Evolutionary conservation across 2,329 filamentous ascomycete genomes (phyloP), one percentile per base, ranked within the genome.

Genomic region (Talaromyces sp.): DNA sequence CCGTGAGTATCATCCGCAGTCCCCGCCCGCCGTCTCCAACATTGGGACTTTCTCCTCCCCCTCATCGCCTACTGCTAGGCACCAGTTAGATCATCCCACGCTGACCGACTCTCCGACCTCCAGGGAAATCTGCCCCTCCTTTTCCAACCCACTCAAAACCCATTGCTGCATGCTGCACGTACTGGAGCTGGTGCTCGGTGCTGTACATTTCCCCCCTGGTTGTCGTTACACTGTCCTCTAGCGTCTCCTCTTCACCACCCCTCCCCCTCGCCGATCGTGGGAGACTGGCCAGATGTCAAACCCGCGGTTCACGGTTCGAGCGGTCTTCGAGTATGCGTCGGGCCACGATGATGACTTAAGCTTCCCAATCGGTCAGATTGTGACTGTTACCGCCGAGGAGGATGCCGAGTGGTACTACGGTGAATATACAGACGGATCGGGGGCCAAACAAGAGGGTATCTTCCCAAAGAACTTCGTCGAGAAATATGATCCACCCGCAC

Each of bases 381-480:
- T 99, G 70, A 94, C 89, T 47, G 92, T 99, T 59, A 96, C 88
- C 40, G 92, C 92, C 55, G 86, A 90, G 73, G 94, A 97, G 70
- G 94, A 96, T 70, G 86, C 82, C 59, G 95, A 97, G 71, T 97
- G 92, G 94, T 96, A 94, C 71, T 85, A 84, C 58, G 93, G 94
- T 62, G 88, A 94, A 74, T 97, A 96, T 72, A 78, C 86, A 59
- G 90, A 95, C 74, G 84, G 86, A 55, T 75, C 80, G 47, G 94
- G 94, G 51, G 76, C 74, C 58, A 91, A 87, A 74, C 84, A 86
- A 70, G 86, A 92, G 68, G 93, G 93, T 62, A 89, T 97, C 65
- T 97, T 97, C 73, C 93, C 91, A 47, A 88, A 89, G 71, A 99
- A 97, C 77, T 99, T 99, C 70, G 94, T 99, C 68, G 94, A 99